phyloP scores from a whole-genome alignment of 2,329 filamentous ascomycete genomes.

The Talaromyces marneffei region DNA sequence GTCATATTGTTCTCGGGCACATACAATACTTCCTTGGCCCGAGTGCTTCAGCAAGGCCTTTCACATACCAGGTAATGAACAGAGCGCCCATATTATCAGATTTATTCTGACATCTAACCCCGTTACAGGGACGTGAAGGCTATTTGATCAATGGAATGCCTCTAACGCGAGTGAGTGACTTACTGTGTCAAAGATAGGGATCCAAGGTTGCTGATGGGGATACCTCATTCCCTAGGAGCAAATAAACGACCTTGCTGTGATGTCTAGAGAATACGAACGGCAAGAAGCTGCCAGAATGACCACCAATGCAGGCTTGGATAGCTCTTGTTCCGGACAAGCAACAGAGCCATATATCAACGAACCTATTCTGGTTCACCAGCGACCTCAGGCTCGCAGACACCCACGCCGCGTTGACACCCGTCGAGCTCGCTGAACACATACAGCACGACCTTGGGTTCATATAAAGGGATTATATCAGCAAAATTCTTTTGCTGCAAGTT shows the following conservation, averaged over 20 bases:
- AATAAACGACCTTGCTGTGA: constrained; percentile 44
- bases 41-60: constrained; percentile 42
- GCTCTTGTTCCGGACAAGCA: constrained; percentile 16
- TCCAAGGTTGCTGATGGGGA: constrained; percentile 10
- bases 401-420: constrained; percentile 23
- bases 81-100: not conserved
- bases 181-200: not conserved
- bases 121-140: constrained; percentile 42
- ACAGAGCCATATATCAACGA: constrained; percentile 41
- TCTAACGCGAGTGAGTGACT: constrained; percentile 39
- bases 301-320: constrained; percentile 21
- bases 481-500: not conserved
- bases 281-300: constrained; percentile 44
- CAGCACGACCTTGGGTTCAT: not conserved
- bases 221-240: constrained; percentile 34
- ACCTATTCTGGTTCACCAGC: constrained; percentile 33
- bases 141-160: constrained; percentile 44
- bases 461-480: not conserved
- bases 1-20: constrained; percentile 45
- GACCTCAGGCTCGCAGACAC: constrained; percentile 24
- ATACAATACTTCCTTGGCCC: constrained; percentile 47
- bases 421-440: constrained; percentile 13
- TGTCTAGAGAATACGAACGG: constrained; percentile 45
- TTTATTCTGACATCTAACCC: constrained; percentile 12
- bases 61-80: constrained; percentile 41